phyloP scores from a whole-genome alignment of 2,329 filamentous ascomycete genomes.

The Lojkania enalia region DNA sequence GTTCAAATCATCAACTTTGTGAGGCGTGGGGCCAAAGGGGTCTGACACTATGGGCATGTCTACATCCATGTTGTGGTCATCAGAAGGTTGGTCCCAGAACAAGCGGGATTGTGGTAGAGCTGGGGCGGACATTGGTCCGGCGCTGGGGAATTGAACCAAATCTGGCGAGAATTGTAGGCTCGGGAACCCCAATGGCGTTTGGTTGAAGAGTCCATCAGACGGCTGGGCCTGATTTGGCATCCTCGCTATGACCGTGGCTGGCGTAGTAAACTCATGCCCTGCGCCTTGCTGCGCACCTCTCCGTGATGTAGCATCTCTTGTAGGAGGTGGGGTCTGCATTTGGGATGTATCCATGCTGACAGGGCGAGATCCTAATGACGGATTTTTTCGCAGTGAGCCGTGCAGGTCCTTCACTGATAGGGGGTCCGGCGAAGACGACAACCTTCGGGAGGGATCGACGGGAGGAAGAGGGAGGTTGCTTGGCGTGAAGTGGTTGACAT shows the following conservation, averaged over 20 bases:
- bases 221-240: constrained; percentile 38
- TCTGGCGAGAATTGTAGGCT: constrained; percentile 62
- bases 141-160: constrained; percentile 56
- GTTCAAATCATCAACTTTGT: constrained; percentile 36
- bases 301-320: constrained; percentile 57
- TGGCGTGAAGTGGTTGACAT: constrained; percentile 65
- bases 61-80: constrained; percentile 39
- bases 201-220: constrained; percentile 37
- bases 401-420: constrained; percentile 24
- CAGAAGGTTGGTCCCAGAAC: constrained; percentile 42
- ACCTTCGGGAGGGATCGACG: constrained; percentile 61
- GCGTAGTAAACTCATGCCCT: constrained; percentile 34
- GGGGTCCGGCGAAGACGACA: constrained; percentile 61
- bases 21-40: constrained; percentile 41
- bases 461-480: constrained; percentile 60
- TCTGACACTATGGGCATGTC: constrained; percentile 37
- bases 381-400: constrained; percentile 14
- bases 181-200: constrained; percentile 52
- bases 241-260: constrained; percentile 47
- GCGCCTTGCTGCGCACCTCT: constrained; percentile 45
- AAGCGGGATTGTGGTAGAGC: constrained; percentile 55
- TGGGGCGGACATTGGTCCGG: constrained; percentile 60
- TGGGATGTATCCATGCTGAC: constrained; percentile 44
- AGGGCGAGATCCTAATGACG: constrained; percentile 24
- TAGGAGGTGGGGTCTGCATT: constrained; percentile 66